Percentiles rank a stretch among this genome's conserved stretches.
These are phyloP conservation scores for Penicillium sp. DNA, from an alignment of 2,329 filamentous ascomycete species.

Conservation along the genomic window DNA sequence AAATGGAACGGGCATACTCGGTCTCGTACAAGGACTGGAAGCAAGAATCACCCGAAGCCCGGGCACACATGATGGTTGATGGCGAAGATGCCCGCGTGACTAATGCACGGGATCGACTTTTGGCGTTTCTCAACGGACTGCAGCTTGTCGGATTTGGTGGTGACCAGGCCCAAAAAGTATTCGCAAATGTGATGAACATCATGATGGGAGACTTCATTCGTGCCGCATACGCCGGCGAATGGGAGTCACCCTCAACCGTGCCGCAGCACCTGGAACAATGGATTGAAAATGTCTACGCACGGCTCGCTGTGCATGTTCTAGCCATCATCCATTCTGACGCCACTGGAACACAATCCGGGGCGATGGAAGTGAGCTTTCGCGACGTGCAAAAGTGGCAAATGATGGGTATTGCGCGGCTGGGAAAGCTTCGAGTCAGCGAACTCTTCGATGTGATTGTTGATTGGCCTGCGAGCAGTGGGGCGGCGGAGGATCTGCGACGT, in stretches of 20 bases:
- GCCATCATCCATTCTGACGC: slow-evolving; percentile 36
- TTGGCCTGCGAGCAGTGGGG: slow-evolving; percentile 58
- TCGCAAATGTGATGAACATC: slow-evolving; percentile 58
- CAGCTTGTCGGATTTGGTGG: slow-evolving; percentile 56
- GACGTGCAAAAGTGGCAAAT: slow-evolving; percentile 55
- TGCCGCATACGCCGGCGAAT: slow-evolving; percentile 57
- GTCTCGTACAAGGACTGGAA: slow-evolving; percentile 41
- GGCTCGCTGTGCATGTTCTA: slow-evolving; percentile 51
- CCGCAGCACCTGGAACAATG: slow-evolving; percentile 53
- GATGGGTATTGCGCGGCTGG: slow-evolving; percentile 55
- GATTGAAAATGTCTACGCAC: slow-evolving; percentile 55
- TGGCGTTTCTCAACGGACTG: slow-evolving; percentile 45
- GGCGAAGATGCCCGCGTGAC: slow-evolving; percentile 28
- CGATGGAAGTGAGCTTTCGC: slow-evolving; percentile 35
- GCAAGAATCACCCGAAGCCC: slow-evolving; percentile 26
- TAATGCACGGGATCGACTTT: slow-evolving; percentile 33
- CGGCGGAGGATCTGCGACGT: slow-evolving; percentile 59
- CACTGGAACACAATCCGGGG: slow-evolving; percentile 20
- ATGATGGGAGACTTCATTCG: slow-evolving; percentile 57
- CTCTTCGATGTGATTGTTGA: slow-evolving; percentile 62
- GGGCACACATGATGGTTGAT: slow-evolving; percentile 35
- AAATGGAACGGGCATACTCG: slow-evolving; percentile 36
- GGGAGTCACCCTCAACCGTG: slow-evolving; percentile 51
- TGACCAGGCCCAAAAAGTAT: slow-evolving; percentile 54
- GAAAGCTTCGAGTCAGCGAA: slow-evolving; percentile 54